Conservation (phyloP, 352 stramenopile species). For the Phytophthora fragariaefolia region DNA sequence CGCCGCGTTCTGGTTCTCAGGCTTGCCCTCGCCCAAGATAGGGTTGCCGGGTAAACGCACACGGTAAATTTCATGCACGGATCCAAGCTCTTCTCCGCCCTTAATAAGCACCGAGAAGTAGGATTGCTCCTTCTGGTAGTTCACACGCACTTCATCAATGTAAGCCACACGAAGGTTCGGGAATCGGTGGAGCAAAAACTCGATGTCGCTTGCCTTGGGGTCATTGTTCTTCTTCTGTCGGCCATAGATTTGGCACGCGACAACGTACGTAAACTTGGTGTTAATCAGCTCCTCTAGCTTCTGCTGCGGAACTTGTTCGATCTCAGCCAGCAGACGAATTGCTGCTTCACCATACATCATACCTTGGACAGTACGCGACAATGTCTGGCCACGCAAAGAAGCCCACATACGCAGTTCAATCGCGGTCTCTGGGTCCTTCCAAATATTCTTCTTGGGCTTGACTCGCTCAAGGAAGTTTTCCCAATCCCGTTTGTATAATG, state of each 20-base stretch:
- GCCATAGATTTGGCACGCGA: constrained; percentile 98
- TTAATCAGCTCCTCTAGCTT: constrained; percentile 97
- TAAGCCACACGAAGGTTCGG: constrained; percentile 98
- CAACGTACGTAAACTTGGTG: constrained; percentile 99
- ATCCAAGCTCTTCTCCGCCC: constrained; percentile 71
- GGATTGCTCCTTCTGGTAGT: constrained; percentile 94
- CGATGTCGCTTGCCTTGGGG: constrained; percentile 98
- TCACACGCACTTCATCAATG: constrained; percentile 98
- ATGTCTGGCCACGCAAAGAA: constrained; percentile 97
- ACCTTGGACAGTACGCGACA: constrained; percentile 97
- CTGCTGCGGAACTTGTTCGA: constrained; percentile 92
- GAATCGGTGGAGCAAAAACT: constrained; percentile 97
- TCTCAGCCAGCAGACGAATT: constrained; percentile 95
- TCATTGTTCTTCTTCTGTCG: constrained; percentile 99
- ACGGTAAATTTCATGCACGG: constrained; percentile 95
- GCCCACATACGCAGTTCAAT: constrained; percentile 97
- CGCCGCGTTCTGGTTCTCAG: constrained; percentile 99
- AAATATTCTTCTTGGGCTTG: constrained; percentile 93
- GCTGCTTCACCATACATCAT: constrained; percentile 99
- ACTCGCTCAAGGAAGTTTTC: constrained; percentile 98
- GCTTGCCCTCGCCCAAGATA: constrained; percentile 98
- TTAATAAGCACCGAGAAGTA: constrained; percentile 99
- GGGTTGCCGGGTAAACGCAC: constrained; percentile 98
- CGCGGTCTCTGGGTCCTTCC: constrained; percentile 86
- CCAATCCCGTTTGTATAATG: constrained; percentile 98